phyloP scores from a whole-genome alignment of 495 filamentous ascomycete species.

The Cercophora sp. region DNA sequence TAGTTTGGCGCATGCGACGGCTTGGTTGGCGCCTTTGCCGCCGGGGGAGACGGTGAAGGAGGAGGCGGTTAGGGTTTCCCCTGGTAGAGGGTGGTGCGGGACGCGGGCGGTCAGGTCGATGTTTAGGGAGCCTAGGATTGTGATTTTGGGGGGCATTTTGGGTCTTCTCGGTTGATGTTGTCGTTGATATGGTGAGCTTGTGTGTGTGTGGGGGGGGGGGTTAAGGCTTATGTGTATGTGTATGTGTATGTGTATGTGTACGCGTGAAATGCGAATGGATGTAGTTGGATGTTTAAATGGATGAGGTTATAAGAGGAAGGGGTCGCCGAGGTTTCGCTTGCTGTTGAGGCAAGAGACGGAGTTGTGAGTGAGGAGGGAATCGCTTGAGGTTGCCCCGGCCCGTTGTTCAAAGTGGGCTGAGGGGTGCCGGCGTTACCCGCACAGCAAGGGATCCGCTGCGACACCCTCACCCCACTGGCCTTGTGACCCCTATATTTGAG shows the following conservation, averaged over 20 bases:
- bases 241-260: neutral
- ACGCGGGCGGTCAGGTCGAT: constrained; percentile 86
- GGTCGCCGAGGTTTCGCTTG: too few relatives aligned
- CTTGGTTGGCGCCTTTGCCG: constrained; percentile 96
- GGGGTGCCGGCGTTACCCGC: too few relatives aligned
- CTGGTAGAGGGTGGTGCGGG: constrained; percentile 71
- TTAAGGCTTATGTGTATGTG: neutral
- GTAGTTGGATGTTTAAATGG: neutral
- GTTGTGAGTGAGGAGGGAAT: too few relatives aligned
- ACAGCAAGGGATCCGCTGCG: too few relatives aligned
- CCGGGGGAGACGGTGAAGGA: constrained; percentile 76
- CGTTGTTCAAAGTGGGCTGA: too few relatives aligned
- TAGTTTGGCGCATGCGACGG: constrained; percentile 64
- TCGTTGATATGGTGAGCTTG: neutral
- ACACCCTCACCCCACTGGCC: too few relatives aligned
- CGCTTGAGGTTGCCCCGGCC: too few relatives aligned
- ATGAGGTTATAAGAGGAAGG: too few relatives aligned
- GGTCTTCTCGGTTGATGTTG: neutral
- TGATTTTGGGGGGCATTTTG: constrained; percentile 47
- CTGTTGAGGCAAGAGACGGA: too few relatives aligned
- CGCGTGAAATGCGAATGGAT: too few relatives aligned
- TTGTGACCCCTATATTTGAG: too few relatives aligned
- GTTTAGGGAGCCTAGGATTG: constrained; percentile 89
- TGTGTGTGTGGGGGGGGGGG: neutral
- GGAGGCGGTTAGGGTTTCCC: constrained; percentile 82